Evolutionary conservation across 2,329 filamentous ascomycete species (phyloP), one percentile per base, ranked within the genome.

Genomic region (Ascochyta pisi): DNA sequence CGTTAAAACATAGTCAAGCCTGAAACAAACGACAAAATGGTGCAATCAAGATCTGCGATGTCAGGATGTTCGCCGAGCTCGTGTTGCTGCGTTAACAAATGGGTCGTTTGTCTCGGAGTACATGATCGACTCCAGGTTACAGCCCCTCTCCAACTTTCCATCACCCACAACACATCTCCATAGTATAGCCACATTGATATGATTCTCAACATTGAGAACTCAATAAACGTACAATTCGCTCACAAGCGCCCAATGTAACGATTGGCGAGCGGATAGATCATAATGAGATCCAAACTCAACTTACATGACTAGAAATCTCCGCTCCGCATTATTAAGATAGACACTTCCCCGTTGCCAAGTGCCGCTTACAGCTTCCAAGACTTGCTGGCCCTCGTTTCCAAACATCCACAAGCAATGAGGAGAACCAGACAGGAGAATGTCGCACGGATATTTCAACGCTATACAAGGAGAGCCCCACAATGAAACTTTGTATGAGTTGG

Each of bases 371-470:
- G 23, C 15, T 38, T 9, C 41, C 39, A 54, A 42, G 52, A 35
- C 23, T 38, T 45, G 35, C 31, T 53, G 29, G 24, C 27, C 27
- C 24, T 52, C 48, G 39, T 34, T 49, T 54, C 50, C 42, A 60
- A 60, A 60, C 47, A 43, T 19, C 19, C 6, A 22, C 22, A 51
- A 38, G 42, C 19, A 50, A 37, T 13, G 51, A 22, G 23, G 52
- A n/a, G 23, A 48, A 51, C 48, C 43, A 54, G 54, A 46, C 34
- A 55, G 42, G 54, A 37, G 29, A 16, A 38, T 13, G 6, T 12
- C 22, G 10, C n/a, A 34, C n/a, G 19, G 24, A 7, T 42, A 15
- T 16, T 35, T 3, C 16, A 9, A 53, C 35, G 12, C 22, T 19
- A 47, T 42, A 42, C 43, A 10, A 29, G 50, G 31, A 24, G 26